These are phyloP conservation scores for Ophiobolus disseminans DNA, from an alignment of 2,329 filamentous ascomycete genomes.

Conservation along the genomic window DNA sequence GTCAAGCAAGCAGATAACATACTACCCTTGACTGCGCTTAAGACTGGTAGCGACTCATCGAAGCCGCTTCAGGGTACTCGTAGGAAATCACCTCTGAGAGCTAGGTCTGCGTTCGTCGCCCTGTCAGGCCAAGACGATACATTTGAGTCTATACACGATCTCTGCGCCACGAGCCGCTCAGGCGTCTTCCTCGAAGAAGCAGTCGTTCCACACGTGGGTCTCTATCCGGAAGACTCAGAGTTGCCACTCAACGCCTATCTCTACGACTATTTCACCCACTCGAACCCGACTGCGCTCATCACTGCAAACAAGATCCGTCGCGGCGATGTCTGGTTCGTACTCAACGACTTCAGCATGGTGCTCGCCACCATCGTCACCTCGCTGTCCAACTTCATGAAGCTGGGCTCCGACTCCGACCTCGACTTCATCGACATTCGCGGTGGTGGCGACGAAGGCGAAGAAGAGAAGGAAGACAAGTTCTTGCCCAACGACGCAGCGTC, in stretches of 20 bases:
- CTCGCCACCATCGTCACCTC: slow-evolving; percentile 76
- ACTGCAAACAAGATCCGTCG: slow-evolving; percentile 70
- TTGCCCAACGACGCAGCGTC: slow-evolving; percentile 33
- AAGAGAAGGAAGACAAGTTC: slow-evolving; percentile 51
- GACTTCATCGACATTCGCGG: slow-evolving; percentile 62
- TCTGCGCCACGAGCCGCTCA: slow-evolving; percentile 69
- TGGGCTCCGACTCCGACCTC: slow-evolving; percentile 53
- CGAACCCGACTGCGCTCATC: slow-evolving; percentile 66
- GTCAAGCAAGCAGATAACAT: slow-evolving; percentile 60
- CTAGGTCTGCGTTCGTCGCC: slow-evolving; percentile 73
- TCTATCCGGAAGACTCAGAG: slow-evolving; percentile 63
- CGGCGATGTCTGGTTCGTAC: slow-evolving; percentile 73
- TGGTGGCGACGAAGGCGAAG: slow-evolving; percentile 59
- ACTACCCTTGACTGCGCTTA: slow-evolving; percentile 66
- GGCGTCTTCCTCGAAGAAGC: slow-evolving; percentile 78
- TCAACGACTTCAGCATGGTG: slow-evolving; percentile 71
- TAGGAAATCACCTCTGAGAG: slow-evolving; percentile 51
- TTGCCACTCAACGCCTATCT: slow-evolving; percentile 71
- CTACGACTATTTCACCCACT: slow-evolving; percentile 79
- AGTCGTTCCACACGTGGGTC: slow-evolving; percentile 71
- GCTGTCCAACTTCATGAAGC: slow-evolving; percentile 64
- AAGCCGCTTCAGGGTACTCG: slow-evolving; percentile 15
- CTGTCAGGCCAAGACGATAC: slow-evolving; percentile 72
- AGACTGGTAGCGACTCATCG: slow-evolving; percentile 49
- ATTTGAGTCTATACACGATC: slow-evolving; percentile 70